phyloP scores from a whole-genome alignment of 805 yeast species.

The Cyberlindnera amylophila region DNA sequence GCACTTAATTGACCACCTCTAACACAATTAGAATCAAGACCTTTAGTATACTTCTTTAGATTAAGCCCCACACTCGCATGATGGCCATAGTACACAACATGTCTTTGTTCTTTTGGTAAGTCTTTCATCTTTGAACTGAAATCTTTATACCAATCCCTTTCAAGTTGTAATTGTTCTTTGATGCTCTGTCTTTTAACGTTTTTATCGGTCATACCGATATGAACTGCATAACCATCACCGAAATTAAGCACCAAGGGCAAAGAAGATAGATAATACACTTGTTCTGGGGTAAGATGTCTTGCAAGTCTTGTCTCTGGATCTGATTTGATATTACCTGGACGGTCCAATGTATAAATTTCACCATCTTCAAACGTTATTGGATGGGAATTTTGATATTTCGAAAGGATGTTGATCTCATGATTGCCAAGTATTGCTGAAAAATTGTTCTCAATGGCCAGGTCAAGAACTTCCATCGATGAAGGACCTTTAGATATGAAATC shows the following conservation, averaged over 20 bases:
- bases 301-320: slow-evolving; percentile 18
- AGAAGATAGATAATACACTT: slow-evolving; percentile 52
- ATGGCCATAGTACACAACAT: slow-evolving; percentile 76
- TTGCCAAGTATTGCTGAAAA: slow-evolving; percentile 82
- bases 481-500: slow-evolving; percentile 87
- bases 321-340: slow-evolving; percentile 14
- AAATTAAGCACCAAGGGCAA: slow-evolving; percentile 63
- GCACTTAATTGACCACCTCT: slow-evolving; percentile 70
- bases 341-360: slow-evolving; percentile 19
- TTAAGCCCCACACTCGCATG: slow-evolving; percentile 78
- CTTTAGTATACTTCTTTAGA: slow-evolving; percentile 61
- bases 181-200: slow-evolving; percentile 44
- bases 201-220: slow-evolving; percentile 11
- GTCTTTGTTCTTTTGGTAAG: slow-evolving; percentile 28
- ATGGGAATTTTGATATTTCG: slow-evolving; percentile 50
- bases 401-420: slow-evolving; percentile 74
- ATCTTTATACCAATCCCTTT: slow-evolving; percentile 55
- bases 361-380: slow-evolving; percentile 23
- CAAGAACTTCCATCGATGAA: slow-evolving; percentile 63
- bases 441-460: slow-evolving; percentile 54
- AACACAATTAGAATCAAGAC: slow-evolving; percentile 81
- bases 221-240: slow-evolving; percentile 38
- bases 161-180: slow-evolving; percentile 59
- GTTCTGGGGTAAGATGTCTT: slow-evolving; percentile 46
- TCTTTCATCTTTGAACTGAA: slow-evolving; percentile 23